These are phyloP conservation scores for Neofusicoccum laricinum DNA, from an alignment of 2,329 filamentous ascomycete species.

Conservation along the genomic window DNA sequence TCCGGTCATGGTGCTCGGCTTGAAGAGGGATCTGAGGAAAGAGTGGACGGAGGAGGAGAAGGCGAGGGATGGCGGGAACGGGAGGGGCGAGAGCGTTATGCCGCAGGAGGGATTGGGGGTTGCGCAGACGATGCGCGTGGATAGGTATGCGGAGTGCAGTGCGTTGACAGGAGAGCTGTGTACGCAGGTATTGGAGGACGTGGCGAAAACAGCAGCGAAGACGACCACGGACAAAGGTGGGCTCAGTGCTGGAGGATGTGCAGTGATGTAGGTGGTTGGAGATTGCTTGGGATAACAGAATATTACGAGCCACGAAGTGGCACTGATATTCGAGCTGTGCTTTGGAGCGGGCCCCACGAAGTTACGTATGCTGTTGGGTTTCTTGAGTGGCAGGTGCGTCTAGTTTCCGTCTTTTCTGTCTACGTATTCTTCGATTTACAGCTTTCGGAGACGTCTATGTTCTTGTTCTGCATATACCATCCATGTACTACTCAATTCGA, in stretches of 20 bases:
- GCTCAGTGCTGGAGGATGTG: background rate
- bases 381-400: background rate
- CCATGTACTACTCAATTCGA: too few species aligned
- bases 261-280: background rate
- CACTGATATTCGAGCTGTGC: too few species aligned
- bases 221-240: slow-evolving; percentile 48
- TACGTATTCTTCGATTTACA: background rate
- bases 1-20: slow-evolving; percentile 57
- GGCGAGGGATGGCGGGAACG: background rate
- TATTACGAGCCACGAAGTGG: too few species aligned
- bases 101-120: slow-evolving; percentile 48
- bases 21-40: slow-evolving; percentile 56
- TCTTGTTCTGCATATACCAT: background rate
- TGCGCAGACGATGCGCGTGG: slow-evolving; percentile 59
- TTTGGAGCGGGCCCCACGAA: too few species aligned
- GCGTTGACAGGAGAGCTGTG: slow-evolving; percentile 60
- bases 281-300: background rate
- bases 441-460: too few species aligned
- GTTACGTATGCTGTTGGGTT: background rate
- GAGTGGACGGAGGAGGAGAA: slow-evolving; percentile 30
- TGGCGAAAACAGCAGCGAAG: slow-evolving; percentile 57
- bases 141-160: slow-evolving; percentile 62
- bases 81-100: slow-evolving; percentile 44
- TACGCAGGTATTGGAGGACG: slow-evolving; percentile 58
- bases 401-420: background rate